A percentile compares a stretch with the other conserved stretches of the same genome.
phyloP scores from a whole-genome alignment of 805 yeast genomes.

The Candida nonsorbophila region DNA sequence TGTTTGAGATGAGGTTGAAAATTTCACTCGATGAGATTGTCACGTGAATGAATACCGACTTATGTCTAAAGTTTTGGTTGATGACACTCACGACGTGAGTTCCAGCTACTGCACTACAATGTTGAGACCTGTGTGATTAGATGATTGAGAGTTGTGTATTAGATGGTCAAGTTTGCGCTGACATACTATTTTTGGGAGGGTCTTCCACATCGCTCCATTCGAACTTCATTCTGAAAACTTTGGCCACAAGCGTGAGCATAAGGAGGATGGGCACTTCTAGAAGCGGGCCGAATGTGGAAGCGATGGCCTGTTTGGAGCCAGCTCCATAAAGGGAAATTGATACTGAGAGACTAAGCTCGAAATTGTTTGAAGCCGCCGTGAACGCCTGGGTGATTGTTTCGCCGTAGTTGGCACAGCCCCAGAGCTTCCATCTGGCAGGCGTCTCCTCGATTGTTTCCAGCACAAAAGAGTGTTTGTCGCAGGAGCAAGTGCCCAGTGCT shows the following conservation, averaged over 20 bases:
- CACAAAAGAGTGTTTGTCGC: no score
- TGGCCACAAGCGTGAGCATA: slow-evolving; percentile 30
- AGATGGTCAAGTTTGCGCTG: no score
- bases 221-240: slow-evolving; percentile 20
- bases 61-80: no score
- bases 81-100: no score
- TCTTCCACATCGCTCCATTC: slow-evolving; percentile 21
- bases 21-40: no score
- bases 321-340: slow-evolving; percentile 49
- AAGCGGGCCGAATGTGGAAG: slow-evolving; percentile 57
- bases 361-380: slow-evolving; percentile 55
- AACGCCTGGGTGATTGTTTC: slow-evolving; percentile 46
- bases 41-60: neutral
- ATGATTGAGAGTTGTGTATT: no score
- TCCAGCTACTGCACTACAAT: no score
- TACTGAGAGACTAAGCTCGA: slow-evolving; percentile 52
- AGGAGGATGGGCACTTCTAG: slow-evolving; percentile 53
- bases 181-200: no score
- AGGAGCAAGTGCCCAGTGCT: no score
- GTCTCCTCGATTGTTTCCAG: slow-evolving; percentile 1
- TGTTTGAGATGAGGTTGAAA: neutral
- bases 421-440: slow-evolving; percentile 14
- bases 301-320: slow-evolving; percentile 48
- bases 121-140: no score
- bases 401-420: slow-evolving; percentile 36